Percentiles rank a stretch among this genome's conserved stretches.
Evolutionary conservation across 2,329 filamentous ascomycete genomes (phyloP).

Genomic region (Diaporthe velutina): DNA sequence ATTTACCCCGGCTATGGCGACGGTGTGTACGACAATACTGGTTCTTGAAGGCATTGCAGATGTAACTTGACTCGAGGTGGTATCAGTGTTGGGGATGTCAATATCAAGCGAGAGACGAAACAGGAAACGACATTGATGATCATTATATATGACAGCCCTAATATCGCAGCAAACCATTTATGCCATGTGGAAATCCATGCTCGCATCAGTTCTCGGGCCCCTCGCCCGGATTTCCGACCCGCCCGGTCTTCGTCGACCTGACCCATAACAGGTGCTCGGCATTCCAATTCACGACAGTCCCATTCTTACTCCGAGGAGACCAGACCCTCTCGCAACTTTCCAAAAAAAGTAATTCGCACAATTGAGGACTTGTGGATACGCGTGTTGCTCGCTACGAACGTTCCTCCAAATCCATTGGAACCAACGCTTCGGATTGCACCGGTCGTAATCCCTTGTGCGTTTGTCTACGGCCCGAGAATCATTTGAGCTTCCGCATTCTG

Average conservation of each 20-base stretch:
- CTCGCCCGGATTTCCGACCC: background rate
- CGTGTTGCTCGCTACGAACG: background rate
- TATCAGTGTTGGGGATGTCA: background rate
- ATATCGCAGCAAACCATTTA: background rate
- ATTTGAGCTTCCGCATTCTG: background rate
- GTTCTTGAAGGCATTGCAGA: background rate
- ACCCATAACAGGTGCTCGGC: too few relatives aligned
- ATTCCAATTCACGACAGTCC: background rate
- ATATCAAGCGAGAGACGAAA: background rate
- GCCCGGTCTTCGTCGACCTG: too few relatives aligned
- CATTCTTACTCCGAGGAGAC: background rate
- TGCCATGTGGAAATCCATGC: background rate
- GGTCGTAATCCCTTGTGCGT: background rate
- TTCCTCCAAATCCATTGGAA: background rate
- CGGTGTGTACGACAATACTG: background rate
- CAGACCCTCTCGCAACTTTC: background rate
- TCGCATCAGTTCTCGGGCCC: background rate
- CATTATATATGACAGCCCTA: background rate
- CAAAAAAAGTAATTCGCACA: background rate
- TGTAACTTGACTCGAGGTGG: background rate
- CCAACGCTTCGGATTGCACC: background rate
- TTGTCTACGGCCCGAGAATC: background rate
- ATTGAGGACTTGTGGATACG: too few relatives aligned
- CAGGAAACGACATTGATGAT: background rate
- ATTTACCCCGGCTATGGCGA: slow-evolving; percentile 5